Conservation (phyloP, 176 grass and related monocot genomes). For the Melocanna baccifera region DNA sequence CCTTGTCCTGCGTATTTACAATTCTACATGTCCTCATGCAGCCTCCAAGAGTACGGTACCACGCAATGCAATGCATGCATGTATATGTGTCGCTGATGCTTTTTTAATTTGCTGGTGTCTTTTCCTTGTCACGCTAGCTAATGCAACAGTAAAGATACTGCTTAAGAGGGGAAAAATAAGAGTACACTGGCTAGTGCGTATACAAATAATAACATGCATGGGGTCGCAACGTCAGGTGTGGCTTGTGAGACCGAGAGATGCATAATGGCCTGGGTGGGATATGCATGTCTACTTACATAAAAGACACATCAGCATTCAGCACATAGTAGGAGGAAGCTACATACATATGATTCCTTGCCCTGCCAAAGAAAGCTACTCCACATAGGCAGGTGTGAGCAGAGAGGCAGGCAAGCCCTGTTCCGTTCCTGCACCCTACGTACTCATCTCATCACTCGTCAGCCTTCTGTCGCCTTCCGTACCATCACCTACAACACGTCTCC, state of each 20-base stretch:
- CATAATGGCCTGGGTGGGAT: neutral
- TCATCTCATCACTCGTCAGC: conserved; percentile 21
- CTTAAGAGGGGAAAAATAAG: neutral
- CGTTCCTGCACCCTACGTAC: conserved; percentile 16
- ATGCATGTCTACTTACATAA: neutral
- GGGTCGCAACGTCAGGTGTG: neutral
- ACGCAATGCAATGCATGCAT: too few species aligned
- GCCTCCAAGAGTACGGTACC: neutral
- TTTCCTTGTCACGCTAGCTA: neutral
- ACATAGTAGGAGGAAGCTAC: neutral
- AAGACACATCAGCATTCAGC: too few species aligned
- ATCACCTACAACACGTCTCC: conserved; percentile 5
- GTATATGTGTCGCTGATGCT: too few species aligned
- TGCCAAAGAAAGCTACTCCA: neutral
- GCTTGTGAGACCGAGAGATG: neutral
- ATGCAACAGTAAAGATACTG: neutral
- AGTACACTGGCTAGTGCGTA: neutral
- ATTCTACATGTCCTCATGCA: neutral
- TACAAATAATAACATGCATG: neutral
- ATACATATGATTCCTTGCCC: neutral
- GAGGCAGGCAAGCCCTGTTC: neutral
- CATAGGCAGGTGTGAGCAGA: conserved; percentile 1
- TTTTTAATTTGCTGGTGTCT: neutral
- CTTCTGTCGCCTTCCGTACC: conserved; percentile 45
- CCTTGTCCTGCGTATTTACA: too few species aligned